phyloP scores from a whole-genome alignment of 106 monocot genomes.

The Amphibolis antarctica region DNA sequence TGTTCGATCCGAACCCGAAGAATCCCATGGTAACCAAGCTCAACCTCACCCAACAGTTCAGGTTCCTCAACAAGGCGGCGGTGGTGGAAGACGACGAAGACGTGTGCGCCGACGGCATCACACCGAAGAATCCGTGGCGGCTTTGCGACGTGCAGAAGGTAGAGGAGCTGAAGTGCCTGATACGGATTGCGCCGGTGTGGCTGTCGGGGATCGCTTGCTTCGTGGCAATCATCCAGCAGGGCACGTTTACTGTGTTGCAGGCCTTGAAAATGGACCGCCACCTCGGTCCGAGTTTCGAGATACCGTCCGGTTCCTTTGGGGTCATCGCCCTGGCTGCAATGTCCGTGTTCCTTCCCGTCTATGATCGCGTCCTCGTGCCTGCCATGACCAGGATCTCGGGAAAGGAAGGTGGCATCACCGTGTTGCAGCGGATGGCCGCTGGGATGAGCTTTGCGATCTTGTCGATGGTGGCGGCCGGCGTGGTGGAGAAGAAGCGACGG shows the following conservation, averaged over 20 bases:
- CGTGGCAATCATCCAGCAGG: slow-evolving; percentile 7
- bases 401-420: slow-evolving; percentile 3
- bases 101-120: not conserved
- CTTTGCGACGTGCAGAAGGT: slow-evolving; percentile 13
- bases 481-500: slow-evolving; percentile 3
- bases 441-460: slow-evolving; percentile 3
- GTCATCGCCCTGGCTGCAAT: slow-evolving; percentile 21
- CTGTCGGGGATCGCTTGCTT: slow-evolving; percentile 21
- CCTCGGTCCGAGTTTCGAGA: slow-evolving; percentile 11
- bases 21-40: not conserved
- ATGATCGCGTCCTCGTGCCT: slow-evolving; percentile 28
- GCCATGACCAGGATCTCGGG: slow-evolving; percentile 1
- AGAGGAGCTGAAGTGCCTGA: slow-evolving; percentile 28
- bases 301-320: slow-evolving; percentile 31
- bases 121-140: slow-evolving; percentile 5
- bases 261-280: slow-evolving; percentile 29
- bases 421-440: slow-evolving; percentile 14
- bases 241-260: slow-evolving; percentile 22
- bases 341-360: slow-evolving; percentile 23
- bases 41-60: slow-evolving; percentile 19
- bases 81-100: not conserved
- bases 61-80: slow-evolving; percentile 50
- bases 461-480: slow-evolving; percentile 4
- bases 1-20: not conserved
- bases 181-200: slow-evolving; percentile 33